A percentile compares a stretch with the other conserved stretches of the same genome.
These are phyloP conservation scores for Emericellopsis terricola DNA, from an alignment of 495 filamentous ascomycete genomes.

Conservation along the genomic window DNA sequence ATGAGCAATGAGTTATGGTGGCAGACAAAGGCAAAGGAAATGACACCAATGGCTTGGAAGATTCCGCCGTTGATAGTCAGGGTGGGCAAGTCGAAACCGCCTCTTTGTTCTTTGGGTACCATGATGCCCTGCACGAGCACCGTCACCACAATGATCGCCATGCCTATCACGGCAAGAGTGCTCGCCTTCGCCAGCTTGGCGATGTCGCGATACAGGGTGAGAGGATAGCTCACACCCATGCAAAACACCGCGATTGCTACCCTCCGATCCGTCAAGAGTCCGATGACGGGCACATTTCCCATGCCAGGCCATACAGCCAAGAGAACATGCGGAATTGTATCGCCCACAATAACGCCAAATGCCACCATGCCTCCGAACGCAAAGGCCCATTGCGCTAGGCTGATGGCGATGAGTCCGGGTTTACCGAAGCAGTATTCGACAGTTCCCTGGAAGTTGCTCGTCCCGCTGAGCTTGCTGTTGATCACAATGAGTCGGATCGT, in stretches of 20 bases:
- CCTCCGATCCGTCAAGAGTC: constrained; percentile 61
- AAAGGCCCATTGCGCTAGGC: constrained; percentile 88
- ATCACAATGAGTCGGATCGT: constrained; percentile 91
- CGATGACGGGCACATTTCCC: constrained; percentile 51
- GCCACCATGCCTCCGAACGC: constrained; percentile 98
- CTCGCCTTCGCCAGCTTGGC: constrained; percentile 95
- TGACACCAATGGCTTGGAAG: constrained; percentile 91
- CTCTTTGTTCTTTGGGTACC: constrained; percentile 50
- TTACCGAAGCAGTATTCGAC: constrained; percentile 87
- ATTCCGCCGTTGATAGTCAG: constrained; percentile 68
- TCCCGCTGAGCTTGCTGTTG: constrained; percentile 86
- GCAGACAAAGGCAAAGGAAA: constrained; percentile 92
- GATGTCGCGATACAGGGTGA: constrained; percentile 91
- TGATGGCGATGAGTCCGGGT: constrained; percentile 75
- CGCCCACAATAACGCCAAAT: constrained; percentile 92
- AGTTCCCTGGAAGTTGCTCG: constrained; percentile 83
- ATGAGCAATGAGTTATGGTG: constrained; percentile 94
- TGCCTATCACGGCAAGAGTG: constrained; percentile 75
- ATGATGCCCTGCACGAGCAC: constrained; percentile 72
- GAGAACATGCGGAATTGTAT: constrained; percentile 84
- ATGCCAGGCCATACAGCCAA: constrained; percentile 65
- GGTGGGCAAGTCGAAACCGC: constrained; percentile 42
- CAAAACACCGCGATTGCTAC: constrained; percentile 76
- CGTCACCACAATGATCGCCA: constrained; percentile 73
- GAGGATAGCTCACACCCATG: constrained; percentile 71